Conservation (phyloP, 352 stramenopile genomes). For the Elongisporangium anandrum region DNA sequence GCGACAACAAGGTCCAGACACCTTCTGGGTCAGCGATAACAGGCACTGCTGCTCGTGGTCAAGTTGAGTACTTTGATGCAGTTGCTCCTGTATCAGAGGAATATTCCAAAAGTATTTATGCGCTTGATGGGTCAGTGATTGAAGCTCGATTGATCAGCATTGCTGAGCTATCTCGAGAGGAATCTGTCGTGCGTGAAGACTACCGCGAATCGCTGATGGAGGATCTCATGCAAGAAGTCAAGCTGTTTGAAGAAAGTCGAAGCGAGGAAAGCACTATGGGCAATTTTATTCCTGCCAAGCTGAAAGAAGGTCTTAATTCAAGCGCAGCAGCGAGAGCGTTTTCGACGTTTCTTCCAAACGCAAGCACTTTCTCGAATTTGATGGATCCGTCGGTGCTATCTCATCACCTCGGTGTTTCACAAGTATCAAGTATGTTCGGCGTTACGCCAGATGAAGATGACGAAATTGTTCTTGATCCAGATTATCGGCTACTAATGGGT, state of each 20-base stretch:
- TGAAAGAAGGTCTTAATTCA: slow-evolving; percentile 54
- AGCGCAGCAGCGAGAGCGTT: slow-evolving; percentile 67
- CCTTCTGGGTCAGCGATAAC: neutral
- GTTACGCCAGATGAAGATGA: slow-evolving; percentile 50
- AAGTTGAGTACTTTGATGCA: slow-evolving; percentile 59
- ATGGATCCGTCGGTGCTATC: slow-evolving; percentile 62
- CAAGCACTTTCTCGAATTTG: slow-evolving; percentile 68
- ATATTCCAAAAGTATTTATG: slow-evolving; percentile 69
- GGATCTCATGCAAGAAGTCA: slow-evolving; percentile 54
- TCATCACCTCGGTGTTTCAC: slow-evolving; percentile 35
- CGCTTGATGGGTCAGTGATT: slow-evolving; percentile 64
- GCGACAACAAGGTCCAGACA: neutral
- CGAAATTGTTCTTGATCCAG: slow-evolving; percentile 60
- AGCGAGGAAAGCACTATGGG: slow-evolving; percentile 42
- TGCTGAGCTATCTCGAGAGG: slow-evolving; percentile 31
- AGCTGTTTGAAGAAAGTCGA: slow-evolving; percentile 41
- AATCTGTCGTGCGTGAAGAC: slow-evolving; percentile 47
- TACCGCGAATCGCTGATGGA: slow-evolving; percentile 55
- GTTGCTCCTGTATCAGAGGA: slow-evolving; percentile 42
- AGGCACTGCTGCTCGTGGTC: neutral
- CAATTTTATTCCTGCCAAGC: slow-evolving; percentile 40
- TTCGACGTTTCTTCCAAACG: slow-evolving; percentile 64
- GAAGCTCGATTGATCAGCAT: slow-evolving; percentile 69
- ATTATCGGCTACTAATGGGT: slow-evolving; percentile 26
- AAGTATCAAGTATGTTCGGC: slow-evolving; percentile 50